Evolutionary conservation across 139 green algal species (phyloP).

Genomic region (Tetradesmus obliquus): DNA sequence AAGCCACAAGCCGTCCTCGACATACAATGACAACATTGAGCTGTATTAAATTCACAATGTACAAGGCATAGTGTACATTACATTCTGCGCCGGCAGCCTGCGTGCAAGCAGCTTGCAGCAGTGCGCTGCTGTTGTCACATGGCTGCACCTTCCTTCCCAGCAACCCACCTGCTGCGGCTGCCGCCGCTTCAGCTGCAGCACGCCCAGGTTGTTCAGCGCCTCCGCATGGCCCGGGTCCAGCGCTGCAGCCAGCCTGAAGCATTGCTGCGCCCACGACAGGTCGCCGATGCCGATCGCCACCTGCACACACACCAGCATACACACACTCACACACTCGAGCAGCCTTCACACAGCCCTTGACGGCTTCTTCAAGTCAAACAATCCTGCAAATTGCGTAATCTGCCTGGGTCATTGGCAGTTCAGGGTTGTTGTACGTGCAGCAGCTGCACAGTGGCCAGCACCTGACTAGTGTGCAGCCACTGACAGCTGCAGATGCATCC

Average conservation of each 20-base stretch:
- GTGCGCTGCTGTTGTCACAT: too few relatives aligned
- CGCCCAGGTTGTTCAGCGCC: slow-evolving; percentile 82
- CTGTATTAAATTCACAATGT: too few relatives aligned
- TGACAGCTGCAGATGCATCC: too few relatives aligned
- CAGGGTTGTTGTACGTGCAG: too few relatives aligned
- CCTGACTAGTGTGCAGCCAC: too few relatives aligned
- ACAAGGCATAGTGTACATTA: neutral
- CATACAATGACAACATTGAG: too few relatives aligned
- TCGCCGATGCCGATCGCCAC: slow-evolving; percentile 84
- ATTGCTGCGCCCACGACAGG: slow-evolving; percentile 77
- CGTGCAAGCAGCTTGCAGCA: too few relatives aligned
- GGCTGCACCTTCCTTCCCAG: too few relatives aligned
- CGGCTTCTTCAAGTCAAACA: neutral
- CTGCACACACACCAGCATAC: slow-evolving; percentile 35
- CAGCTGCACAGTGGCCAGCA: too few relatives aligned
- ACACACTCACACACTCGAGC: slow-evolving; percentile 28
- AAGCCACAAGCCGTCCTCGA: too few relatives aligned
- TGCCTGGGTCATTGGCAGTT: too few relatives aligned
- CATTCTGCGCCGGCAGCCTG: slow-evolving; percentile 24
- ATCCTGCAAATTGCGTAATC: neutral
- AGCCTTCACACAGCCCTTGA: neutral
- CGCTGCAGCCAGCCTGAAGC: slow-evolving; percentile 72
- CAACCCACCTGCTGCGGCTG: slow-evolving; percentile 59
- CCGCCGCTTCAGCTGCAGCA: slow-evolving; percentile 78
- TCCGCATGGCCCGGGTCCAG: slow-evolving; percentile 80